Conservation (phyloP, 2,329 filamentous ascomycete genomes). For the Aspergillus ruber region DNA sequence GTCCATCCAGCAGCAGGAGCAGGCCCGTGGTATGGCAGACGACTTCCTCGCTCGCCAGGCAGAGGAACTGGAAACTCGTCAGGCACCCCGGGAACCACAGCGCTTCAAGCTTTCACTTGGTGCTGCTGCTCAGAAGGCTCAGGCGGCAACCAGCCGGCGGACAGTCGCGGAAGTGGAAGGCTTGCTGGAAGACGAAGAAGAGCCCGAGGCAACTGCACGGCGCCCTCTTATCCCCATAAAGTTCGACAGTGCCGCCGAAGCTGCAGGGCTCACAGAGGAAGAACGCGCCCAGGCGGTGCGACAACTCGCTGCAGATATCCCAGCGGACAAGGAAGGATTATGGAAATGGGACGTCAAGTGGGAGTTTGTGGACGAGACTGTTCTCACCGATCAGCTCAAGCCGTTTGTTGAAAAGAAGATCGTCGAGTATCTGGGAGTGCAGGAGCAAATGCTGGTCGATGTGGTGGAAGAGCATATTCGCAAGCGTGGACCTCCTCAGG, state of each 20-base stretch:
- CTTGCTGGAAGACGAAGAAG: constrained; percentile 89
- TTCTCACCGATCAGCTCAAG: constrained; percentile 77
- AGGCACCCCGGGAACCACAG: constrained; percentile 52
- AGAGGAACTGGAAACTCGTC: constrained; percentile 59
- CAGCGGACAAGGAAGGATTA: constrained; percentile 73
- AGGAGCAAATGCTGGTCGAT: constrained; percentile 92
- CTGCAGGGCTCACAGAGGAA: constrained; percentile 70
- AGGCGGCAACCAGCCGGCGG: constrained; percentile 56
- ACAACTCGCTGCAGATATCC: constrained; percentile 82
- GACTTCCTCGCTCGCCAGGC: constrained; percentile 83
- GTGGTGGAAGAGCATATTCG: constrained; percentile 83
- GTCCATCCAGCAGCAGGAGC: constrained; percentile 65
- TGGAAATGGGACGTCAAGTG: constrained; percentile 93
- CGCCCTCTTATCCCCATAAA: constrained; percentile 76
- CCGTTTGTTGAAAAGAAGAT: constrained; percentile 98
- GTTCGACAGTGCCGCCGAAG: constrained; percentile 63
- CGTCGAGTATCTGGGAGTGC: constrained; percentile 89
- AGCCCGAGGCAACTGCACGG: constrained; percentile 61
- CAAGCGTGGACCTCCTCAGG: constrained; percentile 66
- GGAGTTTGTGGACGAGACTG: constrained; percentile 76
- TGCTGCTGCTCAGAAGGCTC: constrained; percentile 71
- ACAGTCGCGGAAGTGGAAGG: constrained; percentile 93
- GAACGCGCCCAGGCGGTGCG: constrained; percentile 76
- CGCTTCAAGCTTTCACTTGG: constrained; percentile 91
- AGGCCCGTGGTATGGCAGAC: constrained; percentile 77